Base-by-base conservation (phyloP, 169 alveolate species). In the Toxoplasma gondii region DNA sequence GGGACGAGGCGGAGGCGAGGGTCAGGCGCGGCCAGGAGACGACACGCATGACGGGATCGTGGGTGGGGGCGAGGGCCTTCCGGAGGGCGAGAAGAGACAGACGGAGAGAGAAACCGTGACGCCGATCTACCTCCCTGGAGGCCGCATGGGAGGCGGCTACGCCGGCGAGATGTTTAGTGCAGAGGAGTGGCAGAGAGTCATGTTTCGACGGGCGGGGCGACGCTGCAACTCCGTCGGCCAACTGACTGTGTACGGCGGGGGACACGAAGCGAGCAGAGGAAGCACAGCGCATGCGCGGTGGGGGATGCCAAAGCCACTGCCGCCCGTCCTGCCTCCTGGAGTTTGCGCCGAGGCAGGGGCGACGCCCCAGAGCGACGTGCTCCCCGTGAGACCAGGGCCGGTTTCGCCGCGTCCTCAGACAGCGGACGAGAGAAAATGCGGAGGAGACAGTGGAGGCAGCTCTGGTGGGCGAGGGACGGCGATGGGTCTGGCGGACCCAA, bases 81-180 rank as follows among this genome's bases (percentile, higher is more conserved):
- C n/a, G n/a, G n/a, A 49, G 58, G 58, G 58, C 4, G 58, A 12
- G 22, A 12, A 49, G 58, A 49, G 58, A 49, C 58, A 49, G 12
- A 12, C 12, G 4, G 58, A 49, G 58, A 49, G 58, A 12, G n/a
- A 64, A 31, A 64, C 74, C 74, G 74, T 31, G 31, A 64, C 74
- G 2, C 49, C 86, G 45, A n/a, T 78, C 45, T 38, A 78, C 49
- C 86, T 78, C 49, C 49, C 86, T 38, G 86, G 86, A 10, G 86
- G 86, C 22, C 86, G 86, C 86, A n/a, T 78, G 39, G 86, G 86
- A 78, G 86, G 86, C 45, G 86, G 86, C n/a, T n/a, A 10, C 39
- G 24, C 86, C 22, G 86, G 86, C 45, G 86, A 78, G 45, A 38
- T 41, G 2, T 78, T 78, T 45, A 78, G 86, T 27, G 22, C 86